Percentiles rank a stretch among this genome's conserved stretches.
Evolutionary conservation across 306 rosid species (phyloP).

Genomic region (Luffa acutangula): DNA sequence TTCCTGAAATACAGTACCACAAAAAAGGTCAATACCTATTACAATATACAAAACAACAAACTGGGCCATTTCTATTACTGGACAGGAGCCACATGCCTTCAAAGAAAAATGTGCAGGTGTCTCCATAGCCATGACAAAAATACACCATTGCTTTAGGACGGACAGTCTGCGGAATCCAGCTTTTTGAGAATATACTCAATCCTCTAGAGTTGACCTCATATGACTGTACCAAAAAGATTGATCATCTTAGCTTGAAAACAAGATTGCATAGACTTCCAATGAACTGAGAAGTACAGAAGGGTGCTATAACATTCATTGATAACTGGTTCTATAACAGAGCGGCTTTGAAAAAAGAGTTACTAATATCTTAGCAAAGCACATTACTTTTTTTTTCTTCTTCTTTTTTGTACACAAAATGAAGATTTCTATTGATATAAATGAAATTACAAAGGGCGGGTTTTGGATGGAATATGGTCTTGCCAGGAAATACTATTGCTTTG

Average conservation of each 20-base stretch:
- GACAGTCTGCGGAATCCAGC: conserved; percentile 65
- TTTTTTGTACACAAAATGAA: background rate
- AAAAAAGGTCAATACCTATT: background rate
- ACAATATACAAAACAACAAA: background rate
- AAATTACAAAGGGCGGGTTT: background rate
- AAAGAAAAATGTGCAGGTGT: conserved; percentile 87
- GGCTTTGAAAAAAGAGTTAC: background rate
- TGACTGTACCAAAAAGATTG: conserved; percentile 32
- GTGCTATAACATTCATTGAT: background rate
- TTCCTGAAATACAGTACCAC: conserved; percentile 33
- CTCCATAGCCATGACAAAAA: conserved; percentile 92
- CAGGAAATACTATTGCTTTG: too few species aligned
- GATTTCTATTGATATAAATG: background rate
- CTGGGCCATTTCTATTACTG: background rate
- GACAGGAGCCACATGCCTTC: conserved; percentile 56
- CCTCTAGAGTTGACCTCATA: conserved; percentile 72
- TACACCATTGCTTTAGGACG: conserved; percentile 62
- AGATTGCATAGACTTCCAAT: background rate
- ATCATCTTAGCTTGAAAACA: conserved; percentile 8
- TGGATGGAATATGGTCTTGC: too few species aligned
- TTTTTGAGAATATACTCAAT: conserved; percentile 56
- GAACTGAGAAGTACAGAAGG: background rate
- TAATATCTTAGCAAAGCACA: background rate
- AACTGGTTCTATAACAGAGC: background rate
- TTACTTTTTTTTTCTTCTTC: background rate